Base-by-base conservation (phyloP, 495 filamentous ascomycete genomes). In the Cercophora sp. region DNA sequence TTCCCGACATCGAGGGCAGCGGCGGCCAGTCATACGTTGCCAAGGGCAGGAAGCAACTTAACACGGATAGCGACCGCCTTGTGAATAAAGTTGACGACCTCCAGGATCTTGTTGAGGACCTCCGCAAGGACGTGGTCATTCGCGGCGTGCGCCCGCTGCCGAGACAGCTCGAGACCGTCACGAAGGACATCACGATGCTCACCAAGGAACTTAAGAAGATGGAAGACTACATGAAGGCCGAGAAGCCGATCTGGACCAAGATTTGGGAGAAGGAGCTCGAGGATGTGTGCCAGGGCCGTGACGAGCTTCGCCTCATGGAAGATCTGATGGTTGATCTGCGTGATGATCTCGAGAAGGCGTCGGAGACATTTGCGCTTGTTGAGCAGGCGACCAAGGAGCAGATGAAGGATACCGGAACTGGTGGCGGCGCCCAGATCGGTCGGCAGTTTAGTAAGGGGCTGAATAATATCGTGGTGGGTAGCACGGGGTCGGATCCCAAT, bases 221-320 rank as follows among this genome's bases (percentile, higher is more conserved):
- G 84, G 84, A 93, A 57, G 91, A 95, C 32, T 96, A 86, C 74
- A 79, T 97, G 65, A 85, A 85, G 58, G 78, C 78, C 20, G 93
- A 99, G 79, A 95, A 94, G 69, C 93, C 93, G 0, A 72, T 96
- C 39, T 99, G 93, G 89, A 94, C 87, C 20, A 96, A 96, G 78
- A 93, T 97, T 53, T 97, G 94, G 93, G 91, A 96, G 79, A 87
- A 89, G 69, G 91, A 97, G 61, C 75, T 99, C 40, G 85, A 96
- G 67, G 79, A 89, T 41, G 93, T 99, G 11, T 97, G 91, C 71
- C 89, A 91, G 57, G 94, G 96, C 56, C 84, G 91, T 60, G 92
- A 97, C 62, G 83, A 95, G 61, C 79, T 97, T 47, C 93, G 88
- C 15, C 85, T 96, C 74, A 89, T 94, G 70, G 93, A 99, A 68